Evolutionary conservation across 305 asterid genomes (phyloP), one percentile per base, ranked within the genome.

Genomic region (Caryopteris hybrid): DNA sequence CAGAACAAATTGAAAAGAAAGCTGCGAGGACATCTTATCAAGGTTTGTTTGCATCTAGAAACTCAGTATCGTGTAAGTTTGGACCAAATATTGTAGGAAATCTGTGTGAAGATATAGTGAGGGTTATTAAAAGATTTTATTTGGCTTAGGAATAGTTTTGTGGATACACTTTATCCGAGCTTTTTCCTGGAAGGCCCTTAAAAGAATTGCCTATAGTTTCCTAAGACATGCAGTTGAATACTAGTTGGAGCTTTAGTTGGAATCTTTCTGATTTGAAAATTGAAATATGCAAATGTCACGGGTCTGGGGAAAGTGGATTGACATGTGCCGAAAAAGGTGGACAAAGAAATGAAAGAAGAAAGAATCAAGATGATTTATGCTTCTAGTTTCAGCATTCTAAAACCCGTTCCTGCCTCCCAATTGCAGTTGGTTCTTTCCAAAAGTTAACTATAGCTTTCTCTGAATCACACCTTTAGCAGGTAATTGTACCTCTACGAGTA

Each of bases 1-100:
- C 69, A 10, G 90, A 90, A 68, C 66, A 51, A 14, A 46, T 55
- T 74, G 74, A 73, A 64, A 85, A 73, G 56, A 85, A 69, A 76
- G 78, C 56, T 66, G 74, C 78, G 50, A 78, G 77, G 59, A 61
- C 81, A 38, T 74, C 90, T 69, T 31, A 53, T 71, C 78, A 81
- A 85, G 95, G 96, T 92, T 66, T 45, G 61, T 65, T 61, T 34
- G 7, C 43, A 16, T 54, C 61, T 39, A 60, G 52, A 66, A 39
- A 57, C 48, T 63, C 11, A 17, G 50, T 62, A 22, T 29, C 29
- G 21, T 21, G 66, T 31, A 57, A 47, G 17, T 14, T 39, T 41
- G 41, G 17, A 41, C 29, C 16, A 31, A 7, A 58, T 39, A 4
- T 38, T 62, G 46, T 8, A 48, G 29, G 21, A 36, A 63, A 66